These are phyloP conservation scores for Entonaema liquescens DNA, from an alignment of 495 filamentous ascomycete species.

Conservation along the genomic window DNA sequence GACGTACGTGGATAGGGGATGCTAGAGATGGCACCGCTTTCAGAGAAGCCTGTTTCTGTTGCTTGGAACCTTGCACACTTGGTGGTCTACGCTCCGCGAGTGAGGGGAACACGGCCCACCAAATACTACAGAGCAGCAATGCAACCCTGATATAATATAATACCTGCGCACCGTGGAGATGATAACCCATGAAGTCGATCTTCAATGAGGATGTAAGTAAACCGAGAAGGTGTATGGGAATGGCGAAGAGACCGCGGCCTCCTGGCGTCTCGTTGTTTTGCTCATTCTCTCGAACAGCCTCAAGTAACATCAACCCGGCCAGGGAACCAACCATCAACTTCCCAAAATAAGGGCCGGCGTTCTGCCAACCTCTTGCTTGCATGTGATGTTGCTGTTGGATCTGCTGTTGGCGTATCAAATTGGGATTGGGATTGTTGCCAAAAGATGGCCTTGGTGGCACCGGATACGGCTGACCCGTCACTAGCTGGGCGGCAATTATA, in stretches of 20 bases:
- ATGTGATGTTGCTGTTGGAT: conserved; percentile 56
- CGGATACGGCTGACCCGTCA: conserved; percentile 55
- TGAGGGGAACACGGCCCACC: conserved; percentile 73
- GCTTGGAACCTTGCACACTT: conserved; percentile 55
- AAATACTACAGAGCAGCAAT: conserved; percentile 70
- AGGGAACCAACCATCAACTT: conserved; percentile 93
- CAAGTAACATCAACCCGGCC: conserved; percentile 89
- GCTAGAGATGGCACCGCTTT: conserved; percentile 72
- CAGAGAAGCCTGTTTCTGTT: conserved; percentile 48
- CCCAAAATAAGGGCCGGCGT: conserved; percentile 59
- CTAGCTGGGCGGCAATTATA: conserved; percentile 63
- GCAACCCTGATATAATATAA: conserved; percentile 65
- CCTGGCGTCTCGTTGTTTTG: conserved; percentile 65
- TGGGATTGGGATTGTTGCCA: conserved; percentile 46
- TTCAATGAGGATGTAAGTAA: conserved; percentile 51
- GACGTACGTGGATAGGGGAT: conserved; percentile 84
- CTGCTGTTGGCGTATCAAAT: conserved; percentile 57
- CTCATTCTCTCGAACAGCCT: conserved; percentile 71
- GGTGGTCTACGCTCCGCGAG: conserved; percentile 62
- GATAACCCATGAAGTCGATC: conserved; percentile 59
- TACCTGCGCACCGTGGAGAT: conserved; percentile 50
- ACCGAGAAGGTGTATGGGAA: conserved; percentile 67
- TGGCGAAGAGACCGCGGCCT: conserved; percentile 73
- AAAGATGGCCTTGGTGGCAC: conserved; percentile 52
- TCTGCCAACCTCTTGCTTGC: conserved; percentile 53